Evolutionary conservation across 345 rosid genomes (phyloP), one percentile per base, ranked within the genome.

Genomic region (Murraya koenigii): DNA sequence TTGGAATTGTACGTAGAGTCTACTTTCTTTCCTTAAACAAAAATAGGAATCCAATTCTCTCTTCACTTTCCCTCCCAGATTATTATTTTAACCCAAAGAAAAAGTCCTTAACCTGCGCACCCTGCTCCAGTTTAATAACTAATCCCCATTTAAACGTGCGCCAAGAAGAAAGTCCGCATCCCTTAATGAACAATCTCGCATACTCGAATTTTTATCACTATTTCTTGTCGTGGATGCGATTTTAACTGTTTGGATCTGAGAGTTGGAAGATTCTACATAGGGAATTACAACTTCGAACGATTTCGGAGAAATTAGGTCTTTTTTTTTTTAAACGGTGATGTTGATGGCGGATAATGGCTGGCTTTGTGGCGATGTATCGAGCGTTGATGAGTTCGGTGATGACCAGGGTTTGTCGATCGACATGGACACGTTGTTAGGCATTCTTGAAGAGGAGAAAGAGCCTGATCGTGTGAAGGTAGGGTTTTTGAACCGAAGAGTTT

Each of bases 381-480:
- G 54, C 75, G 69, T 15, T 69, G 82, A 79, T 61, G 77, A 60
- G 7, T 69, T 82, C 35, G 74, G 58, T 32, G 70, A 36, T 5
- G 81, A 58, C 33, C 69, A 83, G 15, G 82, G 72, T 62, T 80
- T 86, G 54, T 33, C 77, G 75, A 86, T 88, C 30, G 91, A 88
- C 64, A n/a, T 86, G 47, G 91, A 80, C 0, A 76, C 76, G 3
- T 35, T 88, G 41, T 68, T 80, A n/a, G 69, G 72, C 54, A 86
- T 88, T 80, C 78, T 86, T 6, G 89, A 78, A 30, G 89, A 83
- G 47, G 86, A 83, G 77, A 75, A 83, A 17, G 62, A 75, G 22
- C 47, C 77, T 5, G 78, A 72, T 82, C 80, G 78, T 11, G 69
- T 74, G 32, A 83, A 88, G 91, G 91, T 88, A 82, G 80, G 72